These are phyloP conservation scores for Lactuca saligna DNA, from an alignment of 129 eudicot species.

Conservation along the genomic window DNA sequence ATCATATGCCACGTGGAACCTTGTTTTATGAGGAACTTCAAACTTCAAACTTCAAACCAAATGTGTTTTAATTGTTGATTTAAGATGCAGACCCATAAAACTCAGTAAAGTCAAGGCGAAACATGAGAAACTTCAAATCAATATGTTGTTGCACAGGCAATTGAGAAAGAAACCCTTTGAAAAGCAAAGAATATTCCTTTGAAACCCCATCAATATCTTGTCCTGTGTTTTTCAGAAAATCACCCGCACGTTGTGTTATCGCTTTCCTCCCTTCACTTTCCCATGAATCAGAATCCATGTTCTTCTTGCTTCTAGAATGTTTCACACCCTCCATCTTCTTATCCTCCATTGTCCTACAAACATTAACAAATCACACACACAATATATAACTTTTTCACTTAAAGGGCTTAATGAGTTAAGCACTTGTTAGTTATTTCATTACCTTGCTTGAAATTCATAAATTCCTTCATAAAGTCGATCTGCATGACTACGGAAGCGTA, in stretches of 20 bases:
- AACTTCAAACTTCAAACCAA: not conserved
- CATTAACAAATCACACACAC: constrained; percentile 10
- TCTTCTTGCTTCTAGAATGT: constrained; percentile 48
- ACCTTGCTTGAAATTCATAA: constrained; percentile 89
- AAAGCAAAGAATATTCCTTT: constrained; percentile 76
- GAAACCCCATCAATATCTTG: constrained; percentile 70
- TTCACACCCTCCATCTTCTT: constrained; percentile 33
- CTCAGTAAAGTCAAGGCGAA: constrained; percentile 90
- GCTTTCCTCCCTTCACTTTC: constrained; percentile 90
- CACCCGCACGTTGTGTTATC: constrained; percentile 72
- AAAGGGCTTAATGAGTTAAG: not conserved
- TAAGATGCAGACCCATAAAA: constrained; percentile 69
- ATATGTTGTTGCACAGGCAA: constrained; percentile 87
- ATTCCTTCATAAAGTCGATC: constrained; percentile 94
- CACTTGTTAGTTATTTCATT: not conserved
- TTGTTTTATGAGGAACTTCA: constrained; percentile 13
- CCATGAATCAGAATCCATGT: constrained; percentile 71
- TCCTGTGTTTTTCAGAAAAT: constrained; percentile 69
- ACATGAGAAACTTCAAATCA: constrained; percentile 88
- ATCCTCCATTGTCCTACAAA: constrained; percentile 61
- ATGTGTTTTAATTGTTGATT: constrained; percentile 13
- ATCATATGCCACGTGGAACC: constrained; percentile 20
- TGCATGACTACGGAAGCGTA: constrained; percentile 83
- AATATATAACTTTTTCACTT: not conserved
- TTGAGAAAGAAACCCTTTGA: constrained; percentile 81